Base-by-base conservation (phyloP, 768 basidiomycete species). In the Tylopilus sp. region DNA sequence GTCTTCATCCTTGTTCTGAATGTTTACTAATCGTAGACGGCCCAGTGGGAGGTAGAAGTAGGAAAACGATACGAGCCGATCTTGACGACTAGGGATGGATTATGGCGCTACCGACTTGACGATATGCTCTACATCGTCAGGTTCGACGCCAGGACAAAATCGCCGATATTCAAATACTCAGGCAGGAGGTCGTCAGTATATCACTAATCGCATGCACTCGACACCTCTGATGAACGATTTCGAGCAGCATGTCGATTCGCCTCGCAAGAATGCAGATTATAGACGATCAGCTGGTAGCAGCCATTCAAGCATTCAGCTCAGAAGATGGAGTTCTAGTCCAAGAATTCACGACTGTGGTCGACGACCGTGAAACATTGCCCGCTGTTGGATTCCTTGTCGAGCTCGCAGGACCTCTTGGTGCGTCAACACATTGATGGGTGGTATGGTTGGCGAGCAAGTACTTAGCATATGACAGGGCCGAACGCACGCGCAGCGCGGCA, bases 81-180 rank as follows among this genome's bases (percentile, higher is more conserved):
- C 17, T 12, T 63, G 38, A 65, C 60, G 11, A 65, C 60, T 12
- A 53, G 42, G 19, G 54, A 58, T 19, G 63, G 63, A 4, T 53
- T 65, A 34, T 65, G 63, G 63, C 58, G 61, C 19, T 63, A 65
- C 26, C 55, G 30, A 14, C 47, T 65, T 5, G 61, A 63, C 2
- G 63, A 64, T 28, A 13, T 65, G 9, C 12, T 65, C 14, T 29
- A 22, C 6, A 45, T 65, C 14, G 25, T 54, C 3, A 64, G 64
- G 17, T 66, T 64, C 34, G 45, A 54, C 12, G 6, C 50, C 2
- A 25, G 52, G 24, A 41, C 24, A 8, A 42, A 45, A 9, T 24
- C 38, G 1, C 63, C 61, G 0, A 17, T 60, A 17, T 51, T 65
- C 38, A 54, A 45, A 12, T 53, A 45, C 13, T 29, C 26, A 7